These are phyloP conservation scores for Fusarium pininemorale DNA, from an alignment of 2,329 filamentous ascomycete species.

Conservation along the genomic window DNA sequence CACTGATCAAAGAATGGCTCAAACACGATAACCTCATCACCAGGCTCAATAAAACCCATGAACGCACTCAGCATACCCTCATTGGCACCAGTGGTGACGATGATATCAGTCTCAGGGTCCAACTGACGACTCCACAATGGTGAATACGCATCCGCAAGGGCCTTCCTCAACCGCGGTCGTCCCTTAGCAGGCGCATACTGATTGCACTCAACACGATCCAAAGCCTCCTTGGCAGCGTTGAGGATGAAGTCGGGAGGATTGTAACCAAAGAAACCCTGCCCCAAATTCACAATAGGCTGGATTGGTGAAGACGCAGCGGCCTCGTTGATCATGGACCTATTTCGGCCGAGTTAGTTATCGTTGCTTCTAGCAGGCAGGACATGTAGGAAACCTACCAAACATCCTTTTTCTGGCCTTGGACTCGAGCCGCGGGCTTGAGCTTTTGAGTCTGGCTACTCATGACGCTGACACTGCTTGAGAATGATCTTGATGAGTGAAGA, in stretches of 20 bases:
- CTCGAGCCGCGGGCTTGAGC: conserved; percentile 60
- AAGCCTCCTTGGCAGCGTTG: conserved; percentile 87
- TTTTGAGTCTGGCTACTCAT: conserved; percentile 56
- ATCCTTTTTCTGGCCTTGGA: conserved; percentile 61
- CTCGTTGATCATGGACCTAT: conserved; percentile 73
- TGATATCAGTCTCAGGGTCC: conserved; percentile 91
- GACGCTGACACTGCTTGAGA: conserved; percentile 39
- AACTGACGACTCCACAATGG: conserved; percentile 85
- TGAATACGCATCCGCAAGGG: conserved; percentile 90
- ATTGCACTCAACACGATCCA: conserved; percentile 95
- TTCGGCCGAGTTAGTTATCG: conserved; percentile 2
- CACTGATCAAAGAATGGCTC: conserved; percentile 98
- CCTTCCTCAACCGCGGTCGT: conserved; percentile 88
- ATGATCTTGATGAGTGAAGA: conserved; percentile 29
- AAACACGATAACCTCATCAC: conserved; percentile 97
- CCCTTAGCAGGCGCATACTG: conserved; percentile 98
- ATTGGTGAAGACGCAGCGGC: conserved; percentile 69
- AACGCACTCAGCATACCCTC: conserved; percentile 97
- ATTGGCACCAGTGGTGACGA: conserved; percentile 91
- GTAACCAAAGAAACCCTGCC: conserved; percentile 84
- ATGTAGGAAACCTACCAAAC: conserved; percentile 56
- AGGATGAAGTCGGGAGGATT: conserved; percentile 93
- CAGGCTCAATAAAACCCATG: conserved; percentile 95
- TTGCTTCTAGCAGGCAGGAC: background rate
- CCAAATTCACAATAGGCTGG: conserved; percentile 72